phyloP scores from a whole-genome alignment of 1,284 basidiomycete genomes.

The Earliella scabrosa region DNA sequence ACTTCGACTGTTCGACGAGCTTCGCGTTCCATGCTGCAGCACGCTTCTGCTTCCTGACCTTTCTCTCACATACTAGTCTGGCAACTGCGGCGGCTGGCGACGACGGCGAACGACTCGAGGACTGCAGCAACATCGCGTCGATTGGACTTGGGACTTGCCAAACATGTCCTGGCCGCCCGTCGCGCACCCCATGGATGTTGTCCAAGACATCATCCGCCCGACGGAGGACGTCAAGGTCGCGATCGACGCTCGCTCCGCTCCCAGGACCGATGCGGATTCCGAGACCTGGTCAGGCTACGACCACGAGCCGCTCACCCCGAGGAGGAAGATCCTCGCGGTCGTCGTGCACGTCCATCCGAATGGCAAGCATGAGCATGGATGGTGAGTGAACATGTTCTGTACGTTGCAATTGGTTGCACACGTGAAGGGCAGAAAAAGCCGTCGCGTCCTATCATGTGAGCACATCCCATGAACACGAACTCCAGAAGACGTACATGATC shows the following conservation, averaged over 20 bases:
- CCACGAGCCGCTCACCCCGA: slow-evolving; percentile 8
- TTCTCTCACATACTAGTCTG: background rate
- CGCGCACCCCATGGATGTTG: slow-evolving; percentile 22
- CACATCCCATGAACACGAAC: too few relatives aligned
- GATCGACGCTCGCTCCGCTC: slow-evolving; percentile 36
- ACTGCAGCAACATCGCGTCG: too few relatives aligned
- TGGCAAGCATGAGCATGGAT: slow-evolving; percentile 41
- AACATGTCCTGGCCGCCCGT: too few relatives aligned
- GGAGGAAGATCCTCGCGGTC: slow-evolving; percentile 40
- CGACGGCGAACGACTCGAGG: background rate
- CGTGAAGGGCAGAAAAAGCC: too few relatives aligned
- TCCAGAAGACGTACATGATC: too few relatives aligned
- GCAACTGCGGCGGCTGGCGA: background rate
- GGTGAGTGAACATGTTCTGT: slow-evolving; percentile 36
- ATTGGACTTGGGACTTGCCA: too few relatives aligned
- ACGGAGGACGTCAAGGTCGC: slow-evolving; percentile 47
- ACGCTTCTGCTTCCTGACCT: background rate
- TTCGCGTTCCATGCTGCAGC: background rate
- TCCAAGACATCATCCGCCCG: slow-evolving; percentile 36
- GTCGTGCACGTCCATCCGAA: slow-evolving; percentile 37
- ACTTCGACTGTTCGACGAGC: background rate
- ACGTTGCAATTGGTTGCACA: too few relatives aligned
- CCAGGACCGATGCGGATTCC: slow-evolving; percentile 13
- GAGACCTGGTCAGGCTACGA: slow-evolving; percentile 19
- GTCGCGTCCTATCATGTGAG: too few relatives aligned